Base-by-base conservation (phyloP, 306 rosid genomes). In the Gastrolobium bilobum region DNA sequence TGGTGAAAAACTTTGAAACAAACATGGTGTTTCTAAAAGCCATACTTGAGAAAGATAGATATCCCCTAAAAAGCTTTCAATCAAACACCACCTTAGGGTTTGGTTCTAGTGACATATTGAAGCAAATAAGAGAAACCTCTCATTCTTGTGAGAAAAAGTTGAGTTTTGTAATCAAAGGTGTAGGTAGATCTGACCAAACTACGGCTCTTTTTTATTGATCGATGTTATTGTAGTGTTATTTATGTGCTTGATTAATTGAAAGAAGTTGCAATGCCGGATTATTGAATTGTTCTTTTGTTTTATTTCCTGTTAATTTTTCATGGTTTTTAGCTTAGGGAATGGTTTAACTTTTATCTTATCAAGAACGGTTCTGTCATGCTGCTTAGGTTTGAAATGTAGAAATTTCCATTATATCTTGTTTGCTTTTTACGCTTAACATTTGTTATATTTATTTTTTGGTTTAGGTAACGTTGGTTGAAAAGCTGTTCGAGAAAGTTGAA, bases 131-230 rank as follows among this genome's bases (percentile, higher is more conserved):
- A 13, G 97, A 93, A 71, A 91, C 97, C 2, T 70, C 88, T 59
- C 96, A 93, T 7, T 69, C 97, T 37, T 94, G 98, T 2, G 98
- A 93, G 64, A 98, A 96, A 66, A 96, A 96, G 43, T 86, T 96
- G 0, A 96, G 84, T 76, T 90, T 91, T n/a, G 74, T 81, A 9
- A 85, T 96, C 80, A 86, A 79, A 61, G 99, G 97, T 2, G 90
- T 71, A 3, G 99, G n/a, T n/a, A n/a, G n/a, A 93, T 68, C 90
- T 93, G 54, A 80, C 83, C 76, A 96, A 96, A 78, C 98, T 96
- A 90, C 0, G 82, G 3, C 53, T 62, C 37, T 61, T 63, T 56
- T 50, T 66, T 79, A 5, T 10, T 42, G 6, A 4, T 78, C 20
- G 29, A 30, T 56, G 7, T 61, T 33, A 3, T 15, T n/a, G 26